A percentile compares a stretch with the other conserved stretches of the same genome.
Evolutionary conservation across 2,329 filamentous ascomycete species (phyloP).

Genomic region (Alternaria tenuissima): DNA sequence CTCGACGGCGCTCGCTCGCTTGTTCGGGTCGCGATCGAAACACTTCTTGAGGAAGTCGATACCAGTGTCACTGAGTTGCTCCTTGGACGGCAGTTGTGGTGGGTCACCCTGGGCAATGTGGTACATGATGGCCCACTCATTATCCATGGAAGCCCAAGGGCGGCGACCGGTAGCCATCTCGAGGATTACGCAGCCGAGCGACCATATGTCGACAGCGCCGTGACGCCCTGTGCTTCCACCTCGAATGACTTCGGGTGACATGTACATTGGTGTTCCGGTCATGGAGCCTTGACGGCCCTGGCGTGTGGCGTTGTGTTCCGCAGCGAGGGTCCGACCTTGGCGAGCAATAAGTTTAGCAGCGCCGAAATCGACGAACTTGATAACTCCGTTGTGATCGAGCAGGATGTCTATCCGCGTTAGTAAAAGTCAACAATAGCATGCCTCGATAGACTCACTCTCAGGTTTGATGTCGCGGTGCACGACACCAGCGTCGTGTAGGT

Average conservation of each 20-base stretch:
- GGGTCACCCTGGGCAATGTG: constrained; percentile 98
- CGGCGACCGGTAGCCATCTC: constrained; percentile 97
- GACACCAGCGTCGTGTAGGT: constrained; percentile 90
- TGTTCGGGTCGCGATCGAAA: constrained; percentile 83
- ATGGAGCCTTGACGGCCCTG: constrained; percentile 78
- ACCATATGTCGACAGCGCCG: constrained; percentile 94
- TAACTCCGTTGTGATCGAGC: constrained; percentile 95
- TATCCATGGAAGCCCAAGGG: constrained; percentile 95
- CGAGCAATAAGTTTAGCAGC: constrained; percentile 96
- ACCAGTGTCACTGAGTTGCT: constrained; percentile 84
- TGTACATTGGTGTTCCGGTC: constrained; percentile 99
- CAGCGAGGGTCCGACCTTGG: constrained; percentile 85
- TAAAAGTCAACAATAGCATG: not conserved
- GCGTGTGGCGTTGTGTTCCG: constrained; percentile 63
- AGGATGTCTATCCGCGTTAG: constrained; percentile 71
- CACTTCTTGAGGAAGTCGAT: constrained; percentile 89
- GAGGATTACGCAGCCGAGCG: constrained; percentile 91
- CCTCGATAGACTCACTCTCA: constrained; percentile 73
- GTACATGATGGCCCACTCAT: constrained; percentile 99
- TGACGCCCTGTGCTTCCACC: constrained; percentile 76
- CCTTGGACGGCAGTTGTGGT: constrained; percentile 79
- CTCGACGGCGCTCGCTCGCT: constrained; percentile 83
- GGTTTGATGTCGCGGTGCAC: constrained; percentile 98
- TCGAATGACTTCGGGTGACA: constrained; percentile 98
- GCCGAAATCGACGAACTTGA: constrained; percentile 99